Evolutionary conservation across 2,329 filamentous ascomycete species (phyloP).

Genomic region (Plenodomus tracheiphilus): DNA sequence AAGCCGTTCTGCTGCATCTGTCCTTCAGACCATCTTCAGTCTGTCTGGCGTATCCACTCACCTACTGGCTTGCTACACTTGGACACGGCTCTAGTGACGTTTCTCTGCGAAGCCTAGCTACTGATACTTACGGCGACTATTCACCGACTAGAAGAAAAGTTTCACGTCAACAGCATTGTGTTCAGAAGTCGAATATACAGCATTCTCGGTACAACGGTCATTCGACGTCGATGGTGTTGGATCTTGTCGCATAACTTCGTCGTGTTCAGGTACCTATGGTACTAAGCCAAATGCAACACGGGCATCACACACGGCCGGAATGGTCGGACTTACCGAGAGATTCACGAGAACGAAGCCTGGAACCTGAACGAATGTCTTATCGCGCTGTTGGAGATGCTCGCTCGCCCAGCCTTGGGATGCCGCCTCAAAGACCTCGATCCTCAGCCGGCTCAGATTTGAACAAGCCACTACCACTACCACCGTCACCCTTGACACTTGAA

Average conservation of each 20-base stretch:
- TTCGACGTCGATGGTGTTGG: too few species aligned
- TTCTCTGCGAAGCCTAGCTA: slow-evolving; percentile 35
- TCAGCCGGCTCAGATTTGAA: slow-evolving; percentile 29
- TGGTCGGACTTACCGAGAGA: background rate
- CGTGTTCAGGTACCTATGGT: too few species aligned
- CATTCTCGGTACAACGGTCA: too few species aligned
- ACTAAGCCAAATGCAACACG: too few species aligned
- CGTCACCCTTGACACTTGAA: slow-evolving; percentile 26
- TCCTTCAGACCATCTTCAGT: slow-evolving; percentile 22
- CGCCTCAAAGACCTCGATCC: slow-evolving; percentile 18
- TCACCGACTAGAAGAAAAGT: slow-evolving; percentile 28
- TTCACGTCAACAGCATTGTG: too few species aligned
- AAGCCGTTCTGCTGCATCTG: slow-evolving; percentile 30
- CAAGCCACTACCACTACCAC: slow-evolving; percentile 38
- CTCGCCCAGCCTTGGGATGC: slow-evolving; percentile 15
- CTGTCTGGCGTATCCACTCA: slow-evolving; percentile 11
- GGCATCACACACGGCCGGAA: background rate
- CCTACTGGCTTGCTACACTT: too few species aligned
- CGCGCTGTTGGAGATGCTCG: too few species aligned
- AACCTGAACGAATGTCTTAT: background rate
- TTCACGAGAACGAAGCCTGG: background rate
- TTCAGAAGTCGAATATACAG: too few species aligned
- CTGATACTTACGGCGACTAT: slow-evolving; percentile 32
- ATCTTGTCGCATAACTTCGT: too few species aligned
- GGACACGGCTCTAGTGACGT: slow-evolving; percentile 28